Evolutionary conservation across 2,329 filamentous ascomycete species (phyloP).

Genomic region (Colletotrichum australisinense): DNA sequence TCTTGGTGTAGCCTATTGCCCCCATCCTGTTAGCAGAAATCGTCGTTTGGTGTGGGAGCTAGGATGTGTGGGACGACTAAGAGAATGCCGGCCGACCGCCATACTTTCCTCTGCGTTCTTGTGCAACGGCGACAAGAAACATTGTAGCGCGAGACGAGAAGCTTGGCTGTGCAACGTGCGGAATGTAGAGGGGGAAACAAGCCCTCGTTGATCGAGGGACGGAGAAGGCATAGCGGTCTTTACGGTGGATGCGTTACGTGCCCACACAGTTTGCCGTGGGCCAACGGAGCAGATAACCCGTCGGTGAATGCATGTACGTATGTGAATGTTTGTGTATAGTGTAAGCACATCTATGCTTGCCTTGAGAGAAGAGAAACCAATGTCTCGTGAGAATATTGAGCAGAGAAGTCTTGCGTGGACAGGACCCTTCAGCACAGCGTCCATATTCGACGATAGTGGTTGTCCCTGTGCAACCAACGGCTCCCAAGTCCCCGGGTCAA

Average conservation of each 20-base stretch:
- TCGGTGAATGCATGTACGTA: background rate
- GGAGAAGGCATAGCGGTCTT: background rate
- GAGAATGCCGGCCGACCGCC: background rate
- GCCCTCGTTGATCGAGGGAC: slow-evolving; percentile 10
- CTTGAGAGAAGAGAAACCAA: background rate
- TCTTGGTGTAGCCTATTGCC: background rate
- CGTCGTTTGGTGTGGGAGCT: background rate
- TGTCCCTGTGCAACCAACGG: background rate
- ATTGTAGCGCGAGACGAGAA: background rate
- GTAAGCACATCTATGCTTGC: background rate
- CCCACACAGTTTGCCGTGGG: background rate
- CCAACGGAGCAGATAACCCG: background rate
- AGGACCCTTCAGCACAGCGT: background rate
- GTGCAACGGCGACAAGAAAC: background rate
- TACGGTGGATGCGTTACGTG: background rate
- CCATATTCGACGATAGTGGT: background rate
- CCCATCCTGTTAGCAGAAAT: background rate
- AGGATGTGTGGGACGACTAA: background rate
- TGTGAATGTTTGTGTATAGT: background rate
- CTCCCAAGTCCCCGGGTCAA: background rate
- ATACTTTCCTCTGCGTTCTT: slow-evolving; percentile 20
- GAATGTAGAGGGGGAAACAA: background rate
- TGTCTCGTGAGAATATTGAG: background rate
- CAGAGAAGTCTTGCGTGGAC: background rate
- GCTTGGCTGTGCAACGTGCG: background rate